Conservation (phyloP, 2,329 filamentous ascomycete genomes). For the Orbilia oligospora region DNA sequence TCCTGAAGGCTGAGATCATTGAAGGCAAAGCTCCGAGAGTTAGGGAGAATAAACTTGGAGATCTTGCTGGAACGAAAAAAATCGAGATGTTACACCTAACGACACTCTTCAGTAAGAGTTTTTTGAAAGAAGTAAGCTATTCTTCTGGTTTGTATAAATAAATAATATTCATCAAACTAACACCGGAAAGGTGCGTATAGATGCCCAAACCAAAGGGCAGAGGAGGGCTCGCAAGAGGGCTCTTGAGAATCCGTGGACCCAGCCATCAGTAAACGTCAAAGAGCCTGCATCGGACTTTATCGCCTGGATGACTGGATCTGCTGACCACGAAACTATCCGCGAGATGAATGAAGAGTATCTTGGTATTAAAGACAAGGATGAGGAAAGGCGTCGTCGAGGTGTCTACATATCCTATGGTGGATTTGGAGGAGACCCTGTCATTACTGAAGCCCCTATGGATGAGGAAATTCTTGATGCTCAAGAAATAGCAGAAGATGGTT, state of each 20-base stretch:
- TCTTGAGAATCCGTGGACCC: constrained; percentile 9
- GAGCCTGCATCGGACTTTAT: constrained; percentile 43
- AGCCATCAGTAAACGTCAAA: constrained; percentile 24
- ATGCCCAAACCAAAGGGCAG: constrained; percentile 20
- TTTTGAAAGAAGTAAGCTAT: constrained; percentile 23
- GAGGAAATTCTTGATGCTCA: too few species aligned
- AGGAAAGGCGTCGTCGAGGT: background rate
- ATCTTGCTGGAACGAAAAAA: background rate
- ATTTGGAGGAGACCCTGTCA: background rate
- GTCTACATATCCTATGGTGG: background rate
- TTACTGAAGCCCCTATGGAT: too few species aligned
- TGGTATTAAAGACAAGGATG: too few species aligned
- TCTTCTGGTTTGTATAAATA: background rate
- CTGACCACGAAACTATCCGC: background rate
- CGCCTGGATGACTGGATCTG: constrained; percentile 38
- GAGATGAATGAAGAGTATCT: constrained; percentile 24
- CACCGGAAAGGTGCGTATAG: constrained; percentile 23
- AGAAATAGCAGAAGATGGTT: too few species aligned
- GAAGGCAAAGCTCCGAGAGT: background rate
- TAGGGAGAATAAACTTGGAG: background rate
- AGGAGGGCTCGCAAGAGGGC: background rate
- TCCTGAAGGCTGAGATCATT: constrained; percentile 36
- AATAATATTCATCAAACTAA: background rate
- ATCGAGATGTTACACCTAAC: background rate
- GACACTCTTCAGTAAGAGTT: background rate